These are phyloP conservation scores for Rhodotorula kratochvilovae DNA, from an alignment of 768 basidiomycete genomes.

Conservation along the genomic window DNA sequence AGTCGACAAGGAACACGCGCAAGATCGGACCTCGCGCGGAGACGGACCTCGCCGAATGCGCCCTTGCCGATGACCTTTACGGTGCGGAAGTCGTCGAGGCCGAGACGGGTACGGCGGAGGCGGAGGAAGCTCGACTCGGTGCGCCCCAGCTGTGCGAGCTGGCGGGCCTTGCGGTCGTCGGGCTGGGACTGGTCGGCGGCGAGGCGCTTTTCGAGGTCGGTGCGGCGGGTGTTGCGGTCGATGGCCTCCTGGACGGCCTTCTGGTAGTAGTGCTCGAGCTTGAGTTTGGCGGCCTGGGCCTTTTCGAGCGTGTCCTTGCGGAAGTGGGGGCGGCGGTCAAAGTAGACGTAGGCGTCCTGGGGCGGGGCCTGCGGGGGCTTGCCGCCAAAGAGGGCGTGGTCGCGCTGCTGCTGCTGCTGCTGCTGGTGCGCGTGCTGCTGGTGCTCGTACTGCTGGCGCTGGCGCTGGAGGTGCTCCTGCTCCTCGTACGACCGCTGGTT, in stretches of 20 bases:
- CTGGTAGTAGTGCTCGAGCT: slow-evolving; percentile 95
- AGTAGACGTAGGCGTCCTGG: slow-evolving; percentile 59
- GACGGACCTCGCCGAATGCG: slow-evolving; percentile 87
- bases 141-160: slow-evolving; percentile 74
- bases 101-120: slow-evolving; percentile 79
- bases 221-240: slow-evolving; percentile 87
- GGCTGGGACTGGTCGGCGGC: slow-evolving; percentile 64
- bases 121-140: slow-evolving; percentile 86
- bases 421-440: slow-evolving; percentile 24
- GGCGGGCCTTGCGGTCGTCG: slow-evolving; percentile 80
- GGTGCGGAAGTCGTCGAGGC: slow-evolving; percentile 86
- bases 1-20: no score
- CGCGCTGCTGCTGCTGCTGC: slow-evolving; percentile 24
- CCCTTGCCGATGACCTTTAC: slow-evolving; percentile 99
- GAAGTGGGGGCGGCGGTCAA: slow-evolving; percentile 74
- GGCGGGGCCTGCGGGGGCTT: slow-evolving; percentile 20
- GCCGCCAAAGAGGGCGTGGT: slow-evolving; percentile 16
- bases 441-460: slow-evolving; percentile 45
- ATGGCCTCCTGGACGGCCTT: slow-evolving; percentile 93
- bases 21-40: no score
- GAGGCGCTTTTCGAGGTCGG: slow-evolving; percentile 76
- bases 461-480: slow-evolving; percentile 4
- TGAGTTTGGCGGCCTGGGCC: slow-evolving; percentile 72
- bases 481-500: neutral
- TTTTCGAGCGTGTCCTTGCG: slow-evolving; percentile 72